These are phyloP conservation scores for Fusarium piperis DNA, from an alignment of 2,329 filamentous ascomycete species.

Conservation along the genomic window DNA sequence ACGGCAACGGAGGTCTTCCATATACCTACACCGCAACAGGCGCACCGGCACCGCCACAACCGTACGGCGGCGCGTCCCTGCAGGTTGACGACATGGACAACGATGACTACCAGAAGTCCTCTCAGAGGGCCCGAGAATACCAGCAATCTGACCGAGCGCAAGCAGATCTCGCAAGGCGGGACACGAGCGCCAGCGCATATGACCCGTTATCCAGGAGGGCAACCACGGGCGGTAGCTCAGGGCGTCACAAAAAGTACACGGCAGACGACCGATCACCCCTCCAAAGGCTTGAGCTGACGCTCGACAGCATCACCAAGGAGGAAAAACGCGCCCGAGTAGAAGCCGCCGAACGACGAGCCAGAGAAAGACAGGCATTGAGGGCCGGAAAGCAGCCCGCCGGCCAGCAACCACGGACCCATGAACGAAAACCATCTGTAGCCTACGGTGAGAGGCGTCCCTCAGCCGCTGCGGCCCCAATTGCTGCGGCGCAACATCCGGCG, in stretches of 20 bases:
- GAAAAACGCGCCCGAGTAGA: conserved; percentile 88
- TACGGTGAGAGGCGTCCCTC: conserved; percentile 30
- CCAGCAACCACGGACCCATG: conserved; percentile 33
- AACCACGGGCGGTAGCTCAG: conserved; percentile 52
- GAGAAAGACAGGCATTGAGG: conserved; percentile 65
- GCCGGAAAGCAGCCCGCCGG: conserved; percentile 38
- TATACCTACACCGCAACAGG: conserved; percentile 35
- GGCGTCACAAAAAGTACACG: conserved; percentile 65
- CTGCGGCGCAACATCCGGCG: conserved; percentile 17
- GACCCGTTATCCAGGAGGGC: conserved; percentile 48
- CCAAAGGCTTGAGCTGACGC: conserved; percentile 89
- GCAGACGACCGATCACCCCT: conserved; percentile 88
- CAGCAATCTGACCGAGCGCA: conserved; percentile 30
- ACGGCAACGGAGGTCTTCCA: conserved; percentile 43
- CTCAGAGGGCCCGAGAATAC: conserved; percentile 28
- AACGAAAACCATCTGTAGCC: conserved; percentile 35
- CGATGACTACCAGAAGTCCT: conserved; percentile 39
- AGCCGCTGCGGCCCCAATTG: conserved; percentile 15
- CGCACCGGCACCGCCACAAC: conserved; percentile 11
- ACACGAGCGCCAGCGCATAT: conserved; percentile 32
- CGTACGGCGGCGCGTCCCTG: conserved; percentile 11
- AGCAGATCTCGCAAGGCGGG: conserved; percentile 37
- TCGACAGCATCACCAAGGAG: conserved; percentile 94
- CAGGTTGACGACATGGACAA: conserved; percentile 40
- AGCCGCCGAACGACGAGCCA: conserved; percentile 79